Evolutionary conservation across 257 asterid species (phyloP), one percentile per base, ranked within the genome.

Genomic region (Schizonepeta tenuifolia): DNA sequence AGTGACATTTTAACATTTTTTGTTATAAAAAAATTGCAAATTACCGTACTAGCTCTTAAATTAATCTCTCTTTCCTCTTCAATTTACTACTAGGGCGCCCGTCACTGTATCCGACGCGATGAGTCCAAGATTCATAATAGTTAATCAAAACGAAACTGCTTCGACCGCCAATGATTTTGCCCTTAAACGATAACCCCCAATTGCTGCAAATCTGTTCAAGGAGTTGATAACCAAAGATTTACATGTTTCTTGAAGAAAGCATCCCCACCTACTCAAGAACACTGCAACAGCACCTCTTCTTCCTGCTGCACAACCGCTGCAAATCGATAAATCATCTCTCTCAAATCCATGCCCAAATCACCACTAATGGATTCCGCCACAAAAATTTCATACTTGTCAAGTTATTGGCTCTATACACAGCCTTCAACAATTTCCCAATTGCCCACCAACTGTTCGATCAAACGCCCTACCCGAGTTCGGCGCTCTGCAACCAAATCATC

Each of bases 401-500:
- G 79, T 21, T 93, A 33, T 18, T 90, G 51, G 79, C 90, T 2
- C 35, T 84, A 2, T 86, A 82, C 77, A 53, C 87, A 3, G 31
- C 73, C 41, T 88, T 80, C 72, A 75, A 77, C 67, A 64, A 70
- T 54, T 84, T 93, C 69, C 56, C 59, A 0, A 54, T 12, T 43
- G 95, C 90, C 44, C 78, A 46, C 69, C 82, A 79, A 66, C 62
- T 88, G 84, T 92, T 92, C 76, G 72, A 78, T 75, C 86, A 70
- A 43, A 82, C 87, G 73, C 76, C 74, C 26, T 58, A 71, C 18
- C 95, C 95, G 18, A 84, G 88, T 59, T 79, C 90, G 41, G 59
- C 77, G 8, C 81, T 83, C 60, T 90, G 91, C 86, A 93, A 93
- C 76, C 98, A 93, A 67, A 79, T 93, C 43, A 88, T 93, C 38